Base-by-base conservation (phyloP, 495 filamentous ascomycete genomes). In the Tricharina praecox region DNA sequence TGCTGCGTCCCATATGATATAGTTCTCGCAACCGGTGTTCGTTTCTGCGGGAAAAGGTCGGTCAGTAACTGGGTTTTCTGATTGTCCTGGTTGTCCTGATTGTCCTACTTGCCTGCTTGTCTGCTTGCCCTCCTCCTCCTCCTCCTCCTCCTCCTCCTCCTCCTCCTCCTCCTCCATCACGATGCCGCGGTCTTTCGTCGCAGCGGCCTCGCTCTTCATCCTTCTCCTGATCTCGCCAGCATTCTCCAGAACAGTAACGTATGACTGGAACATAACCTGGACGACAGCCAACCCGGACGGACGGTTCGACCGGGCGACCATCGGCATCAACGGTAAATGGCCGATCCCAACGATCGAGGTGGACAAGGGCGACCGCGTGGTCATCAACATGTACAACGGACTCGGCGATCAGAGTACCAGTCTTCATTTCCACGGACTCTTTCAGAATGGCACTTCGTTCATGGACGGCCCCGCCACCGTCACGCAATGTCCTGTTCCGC, bases 321-420 rank as follows among this genome's bases (percentile, higher is more conserved):
- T 92, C 56, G 80, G 81, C 35, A 82, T 90, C 68, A 92, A 92
- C 58, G 75, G 72, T 0, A 66, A 83, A 68, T 90, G 81, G 81
- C 82, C 83, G 1, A 62, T 79, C 38, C 82, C 81, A 3, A 62
- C 66, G 13, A 78, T 88, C 44, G 70, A 76, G 41, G 79, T 76
- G 28, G 72, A 76, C 38, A 67, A 79, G 42, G 82, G 82, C 40
- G 85, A 90, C 58, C 69, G 66, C 21, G 53, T 92, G 24, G 62
- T 90, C 33, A 71, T 87, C 45, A 76, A 84, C 47, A 69, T 81
- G 53, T 64, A 76, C 53, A 92, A 92, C 62, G 68, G 71, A 18
- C 70, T 92, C 3, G 80, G 75, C 9, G 74, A 86, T 55, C 69
- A 85, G 54, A 65, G 65, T 21, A 79, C 81, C 2, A 74, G 73